phyloP scores from a whole-genome alignment of 495 filamentous ascomycete genomes.

The Neurospora intermedia region DNA sequence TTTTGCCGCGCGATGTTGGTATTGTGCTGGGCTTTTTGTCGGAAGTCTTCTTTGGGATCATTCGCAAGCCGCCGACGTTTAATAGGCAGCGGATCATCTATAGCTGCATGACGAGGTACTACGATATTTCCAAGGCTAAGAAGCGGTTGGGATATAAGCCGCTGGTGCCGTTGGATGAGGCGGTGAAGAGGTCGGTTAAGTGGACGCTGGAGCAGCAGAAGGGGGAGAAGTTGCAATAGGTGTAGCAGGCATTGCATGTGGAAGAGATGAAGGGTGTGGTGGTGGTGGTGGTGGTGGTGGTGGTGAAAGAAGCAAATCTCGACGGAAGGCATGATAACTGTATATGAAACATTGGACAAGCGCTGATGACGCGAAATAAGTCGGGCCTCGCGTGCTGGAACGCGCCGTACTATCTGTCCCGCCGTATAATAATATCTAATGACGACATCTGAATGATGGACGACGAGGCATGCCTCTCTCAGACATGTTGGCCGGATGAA shows the following conservation, averaged over 20 bases:
- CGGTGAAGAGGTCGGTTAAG: constrained; percentile 56
- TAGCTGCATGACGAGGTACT: constrained; percentile 76
- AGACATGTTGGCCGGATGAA: not conserved
- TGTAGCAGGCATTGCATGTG: not conserved
- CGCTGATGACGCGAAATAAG: not conserved
- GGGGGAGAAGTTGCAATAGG: constrained; percentile 5
- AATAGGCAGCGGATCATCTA: constrained; percentile 65
- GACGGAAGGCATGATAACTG: not conserved
- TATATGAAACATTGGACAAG: not conserved
- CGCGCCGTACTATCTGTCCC: not conserved
- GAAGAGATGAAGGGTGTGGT: not conserved
- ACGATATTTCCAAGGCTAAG: constrained; percentile 77
- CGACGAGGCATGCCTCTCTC: not conserved
- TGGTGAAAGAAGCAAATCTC: not conserved
- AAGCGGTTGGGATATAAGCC: constrained; percentile 64
- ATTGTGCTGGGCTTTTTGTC: constrained; percentile 54
- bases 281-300: not conserved
- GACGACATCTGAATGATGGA: not conserved
- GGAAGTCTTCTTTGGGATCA: constrained; percentile 55
- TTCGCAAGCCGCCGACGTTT: constrained; percentile 66
- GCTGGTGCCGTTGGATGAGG: constrained; percentile 63
- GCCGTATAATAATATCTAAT: not conserved
- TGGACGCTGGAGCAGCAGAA: constrained; percentile 50
- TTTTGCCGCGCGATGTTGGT: constrained; percentile 53
- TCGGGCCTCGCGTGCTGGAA: not conserved